A percentile compares a stretch with the other conserved stretches of the same genome.
phyloP scores from a whole-genome alignment of 495 filamentous ascomycete genomes.

The Entonaema liquescens region DNA sequence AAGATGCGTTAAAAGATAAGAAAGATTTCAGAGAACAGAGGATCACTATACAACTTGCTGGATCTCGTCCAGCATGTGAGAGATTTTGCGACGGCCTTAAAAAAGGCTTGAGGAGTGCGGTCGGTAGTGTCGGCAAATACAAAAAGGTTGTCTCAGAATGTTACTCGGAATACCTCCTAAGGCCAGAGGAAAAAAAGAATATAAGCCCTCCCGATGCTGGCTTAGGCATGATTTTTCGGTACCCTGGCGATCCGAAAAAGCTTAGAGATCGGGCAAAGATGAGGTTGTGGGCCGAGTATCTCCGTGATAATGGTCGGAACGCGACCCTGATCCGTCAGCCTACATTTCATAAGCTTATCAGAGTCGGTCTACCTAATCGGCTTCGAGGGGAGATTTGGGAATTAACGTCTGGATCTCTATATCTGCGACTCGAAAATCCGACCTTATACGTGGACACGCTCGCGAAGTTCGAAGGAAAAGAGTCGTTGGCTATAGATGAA shows the following conservation, averaged over 20 bases:
- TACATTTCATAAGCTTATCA: constrained; percentile 95
- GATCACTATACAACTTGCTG: constrained; percentile 88
- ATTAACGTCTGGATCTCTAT: constrained; percentile 88
- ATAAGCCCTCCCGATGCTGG: constrained; percentile 83
- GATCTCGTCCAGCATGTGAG: constrained; percentile 87
- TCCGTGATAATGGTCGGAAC: constrained; percentile 95
- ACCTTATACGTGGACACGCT: constrained; percentile 85
- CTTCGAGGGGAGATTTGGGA: constrained; percentile 97
- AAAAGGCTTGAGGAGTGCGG: constrained; percentile 81
- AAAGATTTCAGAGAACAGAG: constrained; percentile 72
- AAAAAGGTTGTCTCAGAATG: constrained; percentile 79
- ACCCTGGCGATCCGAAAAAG: constrained; percentile 96
- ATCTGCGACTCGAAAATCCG: constrained; percentile 84
- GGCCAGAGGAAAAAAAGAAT: constrained; percentile 64
- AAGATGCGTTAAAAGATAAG: constrained; percentile 56
- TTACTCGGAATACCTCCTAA: constrained; percentile 93
- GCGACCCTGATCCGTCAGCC: constrained; percentile 91
- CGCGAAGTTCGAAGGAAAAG: constrained; percentile 77
- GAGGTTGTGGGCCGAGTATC: constrained; percentile 94
- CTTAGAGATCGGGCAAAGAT: constrained; percentile 96
- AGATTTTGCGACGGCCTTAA: constrained; percentile 96
- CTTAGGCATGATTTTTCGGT: constrained; percentile 90
- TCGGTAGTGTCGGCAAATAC: constrained; percentile 85
- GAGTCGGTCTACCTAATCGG: constrained; percentile 93
- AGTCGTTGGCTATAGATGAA: constrained; percentile 95